phyloP scores from a whole-genome alignment of 1,139 yeast genomes.

The Taphrina pruni region DNA sequence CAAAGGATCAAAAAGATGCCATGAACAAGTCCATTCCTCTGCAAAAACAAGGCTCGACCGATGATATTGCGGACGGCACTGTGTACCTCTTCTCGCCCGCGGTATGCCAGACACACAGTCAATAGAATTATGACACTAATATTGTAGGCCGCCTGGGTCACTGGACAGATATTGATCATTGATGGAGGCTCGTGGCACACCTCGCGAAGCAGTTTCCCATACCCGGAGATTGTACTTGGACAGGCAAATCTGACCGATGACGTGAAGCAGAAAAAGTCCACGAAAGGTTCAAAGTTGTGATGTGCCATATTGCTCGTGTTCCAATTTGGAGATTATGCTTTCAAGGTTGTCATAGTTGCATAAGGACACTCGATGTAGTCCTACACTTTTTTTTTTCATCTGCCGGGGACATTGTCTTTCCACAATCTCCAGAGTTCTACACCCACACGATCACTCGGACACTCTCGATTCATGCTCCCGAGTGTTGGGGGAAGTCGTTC shows the following conservation, averaged over 20 bases:
- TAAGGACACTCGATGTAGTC: not conserved
- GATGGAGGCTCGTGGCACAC: slow-evolving; percentile 70
- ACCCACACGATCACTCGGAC: slow-evolving; percentile 28
- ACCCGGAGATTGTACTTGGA: slow-evolving; percentile 35
- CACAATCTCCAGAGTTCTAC: slow-evolving; percentile 34
- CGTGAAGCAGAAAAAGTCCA: slow-evolving; percentile 33
- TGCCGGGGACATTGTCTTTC: not conserved
- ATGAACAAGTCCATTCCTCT: slow-evolving; percentile 65
- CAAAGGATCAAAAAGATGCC: slow-evolving; percentile 55
- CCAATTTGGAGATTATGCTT: not conserved
- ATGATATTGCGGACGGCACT: slow-evolving; percentile 88
- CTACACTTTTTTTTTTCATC: not conserved
- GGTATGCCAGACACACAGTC: not conserved
- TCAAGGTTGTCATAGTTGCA: not conserved
- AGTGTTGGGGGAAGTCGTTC: slow-evolving; percentile 5
- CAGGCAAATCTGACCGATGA: slow-evolving; percentile 27
- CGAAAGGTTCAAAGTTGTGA: slow-evolving; percentile 17
- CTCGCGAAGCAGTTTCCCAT: slow-evolving; percentile 37
- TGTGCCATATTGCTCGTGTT: no score
- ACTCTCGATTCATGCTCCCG: slow-evolving; percentile 13
- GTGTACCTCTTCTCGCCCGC: slow-evolving; percentile 37
- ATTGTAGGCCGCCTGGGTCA: slow-evolving; percentile 76
- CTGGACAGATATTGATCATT: slow-evolving; percentile 70
- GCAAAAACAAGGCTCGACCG: slow-evolving; percentile 74
- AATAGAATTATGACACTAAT: slow-evolving; percentile 64